phyloP scores from a whole-genome alignment of 2,329 filamentous ascomycete genomes.

The Hirsutella thompsonii region DNA sequence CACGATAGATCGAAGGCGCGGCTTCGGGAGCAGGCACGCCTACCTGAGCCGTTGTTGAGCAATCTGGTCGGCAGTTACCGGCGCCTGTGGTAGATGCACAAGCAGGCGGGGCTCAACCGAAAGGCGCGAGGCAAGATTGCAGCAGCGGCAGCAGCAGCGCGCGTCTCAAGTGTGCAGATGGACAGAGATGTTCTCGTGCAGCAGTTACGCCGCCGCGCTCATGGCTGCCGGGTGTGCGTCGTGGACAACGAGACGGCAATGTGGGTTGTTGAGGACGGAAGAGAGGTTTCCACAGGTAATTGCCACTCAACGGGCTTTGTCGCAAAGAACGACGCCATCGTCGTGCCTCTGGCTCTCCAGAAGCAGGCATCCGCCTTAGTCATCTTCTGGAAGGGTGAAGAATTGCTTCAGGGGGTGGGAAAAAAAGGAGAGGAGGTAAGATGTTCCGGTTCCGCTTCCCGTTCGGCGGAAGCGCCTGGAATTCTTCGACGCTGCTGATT shows the following conservation, averaged over 20 bases:
- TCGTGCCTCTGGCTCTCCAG: background rate
- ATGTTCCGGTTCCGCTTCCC: constrained; percentile 2
- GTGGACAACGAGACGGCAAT: background rate
- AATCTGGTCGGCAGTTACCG: background rate
- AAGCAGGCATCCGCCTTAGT: constrained; percentile 1
- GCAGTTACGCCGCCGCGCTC: constrained; percentile 6
- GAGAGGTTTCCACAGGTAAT: background rate
- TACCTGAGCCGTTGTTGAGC: background rate
- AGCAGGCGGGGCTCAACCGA: background rate
- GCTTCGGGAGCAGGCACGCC: background rate
- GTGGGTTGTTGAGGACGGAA: background rate
- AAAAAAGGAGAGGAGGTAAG: background rate
- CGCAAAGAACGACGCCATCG: constrained; percentile 2
- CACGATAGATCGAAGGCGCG: too few species aligned
- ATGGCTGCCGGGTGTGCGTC: constrained; percentile 6
- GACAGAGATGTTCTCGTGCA: background rate
- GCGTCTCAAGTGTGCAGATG: background rate
- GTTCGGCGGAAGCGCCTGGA: background rate
- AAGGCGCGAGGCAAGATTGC: too few species aligned
- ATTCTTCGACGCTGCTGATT: background rate
- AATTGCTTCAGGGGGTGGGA: too few species aligned
- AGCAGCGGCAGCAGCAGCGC: background rate
- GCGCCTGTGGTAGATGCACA: background rate
- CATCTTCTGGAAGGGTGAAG: background rate
- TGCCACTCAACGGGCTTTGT: background rate